Conservation (phyloP, 225 moss, liverwort and hornwort species). For the Polytrichum formosum region DNA sequence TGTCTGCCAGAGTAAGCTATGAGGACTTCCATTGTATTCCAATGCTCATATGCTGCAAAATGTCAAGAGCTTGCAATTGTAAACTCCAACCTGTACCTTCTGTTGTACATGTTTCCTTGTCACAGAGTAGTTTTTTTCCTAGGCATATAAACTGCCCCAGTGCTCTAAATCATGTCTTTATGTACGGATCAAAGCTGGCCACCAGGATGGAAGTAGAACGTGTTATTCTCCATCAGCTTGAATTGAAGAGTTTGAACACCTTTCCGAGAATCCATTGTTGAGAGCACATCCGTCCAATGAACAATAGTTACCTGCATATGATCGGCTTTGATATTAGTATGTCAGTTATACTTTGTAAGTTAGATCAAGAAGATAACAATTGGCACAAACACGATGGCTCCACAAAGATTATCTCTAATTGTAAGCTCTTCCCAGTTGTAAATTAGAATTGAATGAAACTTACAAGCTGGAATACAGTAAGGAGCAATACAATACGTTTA, state of each 20-base stretch:
- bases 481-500: not conserved
- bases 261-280: conserved; percentile 33
- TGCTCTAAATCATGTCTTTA: not conserved
- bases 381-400: not conserved
- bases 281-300: conserved; percentile 45
- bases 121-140: too few relatives aligned
- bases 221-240: conserved; percentile 47
- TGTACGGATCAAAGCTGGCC: conserved; percentile 24
- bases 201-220: conserved; percentile 44
- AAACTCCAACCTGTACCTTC: too few relatives aligned
- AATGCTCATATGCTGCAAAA: too few relatives aligned
- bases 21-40: too few relatives aligned
- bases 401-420: not conserved
- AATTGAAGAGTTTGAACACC: conserved; percentile 48
- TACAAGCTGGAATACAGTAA: not conserved
- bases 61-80: too few relatives aligned
- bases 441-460: not conserved
- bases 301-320: conserved; percentile 44
- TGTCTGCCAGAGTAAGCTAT: too few relatives aligned
- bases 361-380: not conserved
- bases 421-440: not conserved
- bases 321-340: too few relatives aligned
- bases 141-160: too few relatives aligned
- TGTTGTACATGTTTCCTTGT: too few relatives aligned
- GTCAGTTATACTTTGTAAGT: too few relatives aligned